A percentile compares a stretch with the other conserved stretches of the same genome.
phyloP scores from a whole-genome alignment of 768 basidiomycete species.

The Boletus vinaceobasis region DNA sequence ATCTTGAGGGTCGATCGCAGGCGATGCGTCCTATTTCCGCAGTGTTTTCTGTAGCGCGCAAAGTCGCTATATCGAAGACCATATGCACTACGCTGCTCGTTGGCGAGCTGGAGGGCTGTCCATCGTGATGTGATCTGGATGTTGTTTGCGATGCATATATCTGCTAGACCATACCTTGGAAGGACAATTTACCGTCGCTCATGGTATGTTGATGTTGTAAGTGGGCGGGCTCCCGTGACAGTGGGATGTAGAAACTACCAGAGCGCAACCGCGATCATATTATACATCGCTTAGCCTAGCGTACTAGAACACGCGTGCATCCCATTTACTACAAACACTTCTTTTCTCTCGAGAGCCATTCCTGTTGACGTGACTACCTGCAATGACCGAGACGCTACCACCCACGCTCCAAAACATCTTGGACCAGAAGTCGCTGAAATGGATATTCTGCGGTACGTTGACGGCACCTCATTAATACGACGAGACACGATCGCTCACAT shows the following conservation, averaged over 20 bases:
- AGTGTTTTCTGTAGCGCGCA: constrained; percentile 89
- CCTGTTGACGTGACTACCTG: constrained; percentile 9
- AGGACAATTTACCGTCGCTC: constrained; percentile 31
- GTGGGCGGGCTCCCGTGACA: constrained; percentile 1
- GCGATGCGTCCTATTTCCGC: constrained; percentile 85
- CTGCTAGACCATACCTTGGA: constrained; percentile 37
- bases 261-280: constrained; percentile 8
- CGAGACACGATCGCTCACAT: constrained; percentile 12
- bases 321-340: constrained; percentile 4
- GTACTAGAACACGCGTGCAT: constrained; percentile 19
- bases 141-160: neutral
- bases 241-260: constrained; percentile 15
- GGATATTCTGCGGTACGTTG: constrained; percentile 95
- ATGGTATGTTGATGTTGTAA: constrained; percentile 10
- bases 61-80: constrained; percentile 90
- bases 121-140: constrained; percentile 1
- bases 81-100: constrained; percentile 87
- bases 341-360: constrained; percentile 1
- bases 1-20: constrained; percentile 79
- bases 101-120: constrained; percentile 78
- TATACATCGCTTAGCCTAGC: constrained; percentile 10
- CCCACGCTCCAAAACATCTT: constrained; percentile 93
- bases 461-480: constrained; percentile 7
- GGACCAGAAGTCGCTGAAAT: constrained; percentile 90
- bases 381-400: constrained; percentile 60